Conservation (phyloP, 371 early-diverging fungal species). For the Choanephora cucurbitarum region DNA sequence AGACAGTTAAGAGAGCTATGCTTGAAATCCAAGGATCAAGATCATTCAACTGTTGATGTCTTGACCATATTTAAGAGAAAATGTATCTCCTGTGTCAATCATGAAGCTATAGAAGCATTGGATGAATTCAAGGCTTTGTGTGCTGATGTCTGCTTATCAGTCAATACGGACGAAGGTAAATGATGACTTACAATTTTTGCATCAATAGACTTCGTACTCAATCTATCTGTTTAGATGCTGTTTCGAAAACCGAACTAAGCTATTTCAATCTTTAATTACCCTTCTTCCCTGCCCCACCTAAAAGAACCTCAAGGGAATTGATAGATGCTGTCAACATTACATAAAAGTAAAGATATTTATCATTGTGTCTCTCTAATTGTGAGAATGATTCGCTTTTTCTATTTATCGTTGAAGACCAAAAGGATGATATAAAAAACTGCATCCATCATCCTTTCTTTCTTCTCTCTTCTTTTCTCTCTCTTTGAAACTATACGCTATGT, state of each 20-base stretch:
- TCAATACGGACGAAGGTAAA: not conserved
- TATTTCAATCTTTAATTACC: constrained; percentile 66
- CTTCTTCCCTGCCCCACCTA: constrained; percentile 75
- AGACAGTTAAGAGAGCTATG: constrained; percentile 75
- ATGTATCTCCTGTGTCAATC: constrained; percentile 69
- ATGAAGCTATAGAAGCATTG: constrained; percentile 61
- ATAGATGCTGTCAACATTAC: constrained; percentile 65
- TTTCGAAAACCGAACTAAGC: constrained; percentile 42
- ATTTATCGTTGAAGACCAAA: not conserved
- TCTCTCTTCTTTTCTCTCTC: not conserved
- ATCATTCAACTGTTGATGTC: constrained; percentile 17
- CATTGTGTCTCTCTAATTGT: not conserved
- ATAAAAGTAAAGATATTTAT: constrained; percentile 16
- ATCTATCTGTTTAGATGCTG: constrained; percentile 6
- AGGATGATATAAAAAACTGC: not conserved
- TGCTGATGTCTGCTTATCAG: constrained; percentile 50
- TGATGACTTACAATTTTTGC: too few species aligned
- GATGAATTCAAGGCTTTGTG: constrained; percentile 68
- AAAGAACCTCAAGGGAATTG: constrained; percentile 72
- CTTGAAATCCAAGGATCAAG: constrained; percentile 1
- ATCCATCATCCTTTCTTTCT: not conserved
- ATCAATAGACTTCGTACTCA: too few species aligned
- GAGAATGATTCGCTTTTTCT: not conserved
- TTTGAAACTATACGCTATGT: not conserved
- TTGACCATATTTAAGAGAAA: constrained; percentile 63